Evolutionary conservation across 129 eudicot genomes (phyloP).

Genomic region (Erigeron canadensis): DNA sequence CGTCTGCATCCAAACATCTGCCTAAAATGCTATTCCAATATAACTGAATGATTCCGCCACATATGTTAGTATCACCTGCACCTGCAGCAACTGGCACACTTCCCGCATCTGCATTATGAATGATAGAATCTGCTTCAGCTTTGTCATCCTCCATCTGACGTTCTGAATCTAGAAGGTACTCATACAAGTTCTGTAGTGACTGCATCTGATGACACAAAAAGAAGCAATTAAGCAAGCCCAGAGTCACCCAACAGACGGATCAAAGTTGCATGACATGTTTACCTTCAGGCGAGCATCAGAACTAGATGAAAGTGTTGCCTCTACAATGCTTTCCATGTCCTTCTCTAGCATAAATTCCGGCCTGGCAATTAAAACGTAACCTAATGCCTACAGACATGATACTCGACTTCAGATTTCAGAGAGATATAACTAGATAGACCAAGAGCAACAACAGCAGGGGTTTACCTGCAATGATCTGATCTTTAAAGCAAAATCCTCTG

Average conservation of each 20-base stretch:
- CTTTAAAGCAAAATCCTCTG: constrained; percentile 80
- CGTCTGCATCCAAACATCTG: constrained; percentile 83
- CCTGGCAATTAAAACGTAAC: constrained; percentile 80
- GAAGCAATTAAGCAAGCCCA: background rate
- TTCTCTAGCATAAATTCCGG: constrained; percentile 90
- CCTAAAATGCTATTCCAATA: constrained; percentile 86
- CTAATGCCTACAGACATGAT: constrained; percentile 68
- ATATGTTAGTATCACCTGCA: constrained; percentile 97
- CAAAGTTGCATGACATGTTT: constrained; percentile 13
- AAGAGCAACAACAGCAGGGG: constrained; percentile 9
- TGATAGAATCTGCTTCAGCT: constrained; percentile 36
- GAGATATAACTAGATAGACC: background rate
- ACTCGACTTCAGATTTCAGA: constrained; percentile 27
- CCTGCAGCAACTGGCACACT: constrained; percentile 98
- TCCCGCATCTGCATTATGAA: constrained; percentile 44
- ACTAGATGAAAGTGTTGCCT: constrained; percentile 66
- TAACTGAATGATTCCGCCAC: constrained; percentile 90
- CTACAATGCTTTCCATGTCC: constrained; percentile 76
- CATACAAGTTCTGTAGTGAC: constrained; percentile 81
- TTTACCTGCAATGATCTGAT: constrained; percentile 86
- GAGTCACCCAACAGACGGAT: background rate
- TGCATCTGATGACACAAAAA: constrained; percentile 66
- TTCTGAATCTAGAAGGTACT: constrained; percentile 93
- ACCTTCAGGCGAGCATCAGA: constrained; percentile 85
- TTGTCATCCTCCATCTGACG: constrained; percentile 67